Base-by-base conservation (phyloP, 1,284 basidiomycete genomes). In the Grifola frondosa region DNA sequence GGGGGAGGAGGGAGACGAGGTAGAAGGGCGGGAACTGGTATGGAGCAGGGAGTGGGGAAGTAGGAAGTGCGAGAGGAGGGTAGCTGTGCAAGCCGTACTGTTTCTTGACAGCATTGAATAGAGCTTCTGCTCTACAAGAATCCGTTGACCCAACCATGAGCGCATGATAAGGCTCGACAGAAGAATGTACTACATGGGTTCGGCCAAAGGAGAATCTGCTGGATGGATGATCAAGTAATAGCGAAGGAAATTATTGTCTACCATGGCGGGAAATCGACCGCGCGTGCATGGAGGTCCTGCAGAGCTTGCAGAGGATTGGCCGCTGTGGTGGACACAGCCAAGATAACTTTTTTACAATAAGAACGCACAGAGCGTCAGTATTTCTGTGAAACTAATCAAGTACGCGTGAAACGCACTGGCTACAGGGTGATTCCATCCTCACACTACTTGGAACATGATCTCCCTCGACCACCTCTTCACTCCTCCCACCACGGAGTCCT, bases 401-500 rank as follows among this genome's bases (percentile, higher is more conserved):
- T 42, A 42, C 34, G 17, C 24, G 46, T 20, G 22, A 33, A 39
- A 74, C 84, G 50, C 57, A 90, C 88, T 68, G 28, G 88, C 78
- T 41, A 81, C 77, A 34, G 88, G 88, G 66, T 91, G 88, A 59
- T 90, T 91, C 88, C 88, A 91, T 31, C 79, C 82, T 88, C 2
- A 66, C 60, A 58, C 73, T 80, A 37, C 74, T 78, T 11, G 88
- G 88, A 19, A 82, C 69, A 62, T 78, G 72, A 56, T 91, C 86
- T 3, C 85, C 86, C 59, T 91, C 84, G 5, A 75, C 71, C 88
- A 91, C 15, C 78, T 71, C 56, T 74, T 73, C 24, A 91, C 69
- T 91, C 88, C 50, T 88, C 83, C 88, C 88, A 91, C 88, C 88
- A 91, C 3, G 86, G 88, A 10, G 84, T 80, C 41, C 75, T 70